Evolutionary conservation across 1,139 yeast genomes (phyloP), one percentile per base, ranked within the genome.

Genomic region (Magnusiomyces tetraspermus): DNA sequence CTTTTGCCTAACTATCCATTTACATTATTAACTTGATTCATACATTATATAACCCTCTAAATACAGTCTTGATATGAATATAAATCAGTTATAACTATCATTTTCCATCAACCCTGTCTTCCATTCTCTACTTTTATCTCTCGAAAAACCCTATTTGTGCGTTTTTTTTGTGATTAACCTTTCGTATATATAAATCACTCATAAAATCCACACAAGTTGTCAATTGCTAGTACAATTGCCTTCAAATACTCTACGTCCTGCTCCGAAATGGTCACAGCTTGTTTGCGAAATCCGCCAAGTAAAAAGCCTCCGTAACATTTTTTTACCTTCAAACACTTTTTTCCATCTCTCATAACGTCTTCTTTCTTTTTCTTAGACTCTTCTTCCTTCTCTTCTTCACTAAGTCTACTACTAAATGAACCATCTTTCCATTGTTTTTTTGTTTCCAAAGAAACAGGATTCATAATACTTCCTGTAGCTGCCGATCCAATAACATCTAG

Each of bases 221-320:
- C 69, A 37, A 67, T 53, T 0, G 68, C 68, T 23, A 57, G 56
- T 13, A 61, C 65, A 42, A 67, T 66, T 13, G 63, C 58, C 53
- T 67, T 66, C 63, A 80, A 72, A 48, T 72, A 73, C 45, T 80
- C 79, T 30, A 81, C 70, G 51, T 73, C 73, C 2, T 71, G 73
- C 0, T 72, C 71, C 13, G 69, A 63, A 50, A 78, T 69, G 2
- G 61, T 65, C 11, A 68, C 66, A 26, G 65, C 63, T 0, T 55
- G 53, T 41, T 70, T 67, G 50, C 71, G 71, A 60, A 80, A 79
- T 13, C 77, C 74, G 1, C 77, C 80, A 59, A 83, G 70, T 43
- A 82, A 62, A 58, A 72, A 82, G 0, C 87, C 87, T 0, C 84
- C 83, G 17, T 78, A 71, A 56, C 78, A 71, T 54, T 76, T 68